A percentile compares a stretch with the other conserved stretches of the same genome.
phyloP scores from a whole-genome alignment of 148 eudicot genomes.

The Chenopodium album region DNA sequence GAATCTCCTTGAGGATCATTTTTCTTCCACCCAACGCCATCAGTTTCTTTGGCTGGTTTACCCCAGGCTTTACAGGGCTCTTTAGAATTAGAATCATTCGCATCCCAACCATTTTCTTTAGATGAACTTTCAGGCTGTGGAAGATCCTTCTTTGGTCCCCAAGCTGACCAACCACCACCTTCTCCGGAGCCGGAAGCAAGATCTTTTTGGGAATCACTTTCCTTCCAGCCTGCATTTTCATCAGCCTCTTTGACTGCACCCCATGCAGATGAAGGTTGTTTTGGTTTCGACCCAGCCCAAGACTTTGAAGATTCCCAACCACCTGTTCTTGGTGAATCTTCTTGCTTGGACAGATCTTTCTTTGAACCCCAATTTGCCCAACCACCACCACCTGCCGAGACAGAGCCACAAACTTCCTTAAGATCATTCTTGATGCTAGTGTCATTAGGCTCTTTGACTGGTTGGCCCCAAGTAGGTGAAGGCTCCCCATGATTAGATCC shows the following conservation, averaged over 20 bases:
- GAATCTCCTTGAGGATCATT: not conserved
- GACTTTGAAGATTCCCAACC: slow-evolving; percentile 24
- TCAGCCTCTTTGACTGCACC: not conserved
- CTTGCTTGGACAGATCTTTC: not conserved
- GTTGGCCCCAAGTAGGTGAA: slow-evolving; percentile 8
- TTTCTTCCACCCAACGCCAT: slow-evolving; percentile 4
- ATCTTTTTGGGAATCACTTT: slow-evolving; percentile 18
- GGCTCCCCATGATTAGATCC: not conserved
- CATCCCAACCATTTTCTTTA: slow-evolving; percentile 33
- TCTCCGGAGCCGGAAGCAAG: slow-evolving; percentile 16
- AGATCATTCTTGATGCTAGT: not conserved
- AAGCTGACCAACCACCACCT: slow-evolving; percentile 27
- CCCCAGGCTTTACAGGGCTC: slow-evolving; percentile 17
- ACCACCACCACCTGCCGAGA: not conserved
- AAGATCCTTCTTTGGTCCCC: slow-evolving; percentile 29
- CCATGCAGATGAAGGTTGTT: slow-evolving; percentile 13
- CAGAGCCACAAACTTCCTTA: not conserved
- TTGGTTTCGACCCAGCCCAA: not conserved
- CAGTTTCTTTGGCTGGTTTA: slow-evolving; percentile 3
- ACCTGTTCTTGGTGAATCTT: not conserved
- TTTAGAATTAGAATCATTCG: not conserved
- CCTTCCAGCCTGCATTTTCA: slow-evolving; percentile 11
- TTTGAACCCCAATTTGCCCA: slow-evolving; percentile 31
- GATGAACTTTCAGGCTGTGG: slow-evolving; percentile 22
- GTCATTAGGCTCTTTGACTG: slow-evolving; percentile 1